A percentile compares a stretch with the other conserved stretches of the same genome.
These are phyloP conservation scores for Aurifilum marmelostoma DNA, from an alignment of 2,329 filamentous ascomycete species.

Conservation along the genomic window DNA sequence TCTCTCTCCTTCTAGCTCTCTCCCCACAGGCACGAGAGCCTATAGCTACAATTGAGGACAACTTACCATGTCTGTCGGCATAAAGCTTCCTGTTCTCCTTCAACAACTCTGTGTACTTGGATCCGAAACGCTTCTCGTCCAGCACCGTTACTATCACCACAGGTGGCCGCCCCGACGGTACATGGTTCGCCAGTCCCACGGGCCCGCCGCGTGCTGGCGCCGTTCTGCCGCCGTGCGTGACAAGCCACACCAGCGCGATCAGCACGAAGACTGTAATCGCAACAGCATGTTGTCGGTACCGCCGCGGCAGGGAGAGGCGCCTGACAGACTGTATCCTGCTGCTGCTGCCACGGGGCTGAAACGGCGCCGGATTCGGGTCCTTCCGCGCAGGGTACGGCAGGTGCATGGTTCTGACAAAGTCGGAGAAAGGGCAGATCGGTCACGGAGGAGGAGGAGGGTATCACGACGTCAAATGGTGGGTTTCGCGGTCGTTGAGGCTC, in stretches of 20 bases:
- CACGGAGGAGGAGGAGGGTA: neutral
- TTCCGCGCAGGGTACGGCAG: constrained; percentile 89
- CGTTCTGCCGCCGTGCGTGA: constrained; percentile 48
- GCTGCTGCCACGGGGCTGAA: constrained; percentile 55
- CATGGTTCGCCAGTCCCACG: constrained; percentile 30
- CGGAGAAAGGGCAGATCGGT: no score
- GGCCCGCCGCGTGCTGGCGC: constrained; percentile 20
- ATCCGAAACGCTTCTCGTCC: constrained; percentile 66
- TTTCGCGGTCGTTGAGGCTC: neutral
- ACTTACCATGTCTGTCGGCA: constrained; percentile 80
- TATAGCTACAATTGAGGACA: neutral
- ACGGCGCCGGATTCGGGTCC: constrained; percentile 74
- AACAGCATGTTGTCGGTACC: constrained; percentile 64
- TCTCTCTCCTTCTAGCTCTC: neutral
- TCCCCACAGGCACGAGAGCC: neutral
- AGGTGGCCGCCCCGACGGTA: constrained; percentile 58
- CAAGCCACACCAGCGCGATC: constrained; percentile 63
- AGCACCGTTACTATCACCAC: constrained; percentile 85
- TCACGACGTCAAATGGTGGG: neutral
- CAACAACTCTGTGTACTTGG: constrained; percentile 72
- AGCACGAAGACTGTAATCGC: constrained; percentile 58
- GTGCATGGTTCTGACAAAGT: constrained; percentile 66
- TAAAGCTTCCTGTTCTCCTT: constrained; percentile 84
- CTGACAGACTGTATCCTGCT: constrained; percentile 8
- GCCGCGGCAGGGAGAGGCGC: constrained; percentile 44